Evolutionary conservation across 73 alveolate species (phyloP).

Genomic region (Paramecium octaurelia): DNA sequence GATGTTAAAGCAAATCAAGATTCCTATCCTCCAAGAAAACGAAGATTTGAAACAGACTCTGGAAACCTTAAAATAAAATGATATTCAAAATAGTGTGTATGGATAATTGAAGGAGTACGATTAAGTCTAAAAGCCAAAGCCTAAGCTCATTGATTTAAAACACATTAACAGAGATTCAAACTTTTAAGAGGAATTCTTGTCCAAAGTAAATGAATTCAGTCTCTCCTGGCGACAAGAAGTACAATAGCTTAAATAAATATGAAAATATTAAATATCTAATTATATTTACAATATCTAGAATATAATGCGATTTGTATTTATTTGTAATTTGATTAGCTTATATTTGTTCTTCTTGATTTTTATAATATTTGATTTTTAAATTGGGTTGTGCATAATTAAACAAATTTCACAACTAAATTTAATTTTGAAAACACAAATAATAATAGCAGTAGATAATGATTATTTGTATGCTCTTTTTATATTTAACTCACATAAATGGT

Average conservation of each 20-base stretch:
- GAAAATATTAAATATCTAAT: not conserved
- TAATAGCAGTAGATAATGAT: not conserved
- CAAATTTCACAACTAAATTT: not conserved
- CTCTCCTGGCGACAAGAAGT: constrained; percentile 41
- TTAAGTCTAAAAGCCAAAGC: not conserved
- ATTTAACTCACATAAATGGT: constrained; percentile 37
- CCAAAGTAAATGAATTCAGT: constrained; percentile 6
- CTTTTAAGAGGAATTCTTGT: not conserved
- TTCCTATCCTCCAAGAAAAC: not conserved
- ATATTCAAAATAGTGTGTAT: constrained; percentile 6
- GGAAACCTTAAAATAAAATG: constrained; percentile 15
- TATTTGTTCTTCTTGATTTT: not conserved
- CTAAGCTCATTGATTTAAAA: not conserved
- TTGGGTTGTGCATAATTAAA: not conserved
- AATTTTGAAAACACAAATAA: not conserved
- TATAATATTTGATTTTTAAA: not conserved
- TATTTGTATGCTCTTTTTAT: not conserved
- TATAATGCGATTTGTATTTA: not conserved
- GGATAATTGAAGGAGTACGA: constrained; percentile 6
- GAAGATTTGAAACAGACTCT: not conserved
- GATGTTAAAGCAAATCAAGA: not conserved
- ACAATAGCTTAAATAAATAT: not conserved
- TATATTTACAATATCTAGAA: not conserved
- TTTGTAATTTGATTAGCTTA: not conserved
- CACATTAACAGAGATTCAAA: not conserved